phyloP scores from a whole-genome alignment of 2,329 filamentous ascomycete species.

The Pestalotiopsis sp. region DNA sequence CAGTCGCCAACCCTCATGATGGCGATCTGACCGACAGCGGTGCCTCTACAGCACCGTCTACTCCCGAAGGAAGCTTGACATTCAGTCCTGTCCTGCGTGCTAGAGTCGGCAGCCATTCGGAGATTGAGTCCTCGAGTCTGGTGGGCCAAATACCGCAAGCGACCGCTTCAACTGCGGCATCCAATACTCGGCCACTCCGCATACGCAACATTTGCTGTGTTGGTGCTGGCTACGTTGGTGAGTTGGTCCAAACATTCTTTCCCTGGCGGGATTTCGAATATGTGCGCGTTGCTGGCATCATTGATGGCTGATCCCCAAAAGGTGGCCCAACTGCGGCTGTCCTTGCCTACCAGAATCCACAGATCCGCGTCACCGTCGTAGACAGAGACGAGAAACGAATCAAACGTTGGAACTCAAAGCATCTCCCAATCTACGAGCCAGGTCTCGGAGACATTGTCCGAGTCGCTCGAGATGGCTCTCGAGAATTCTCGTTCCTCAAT shows the following conservation, averaged over 20 bases:
- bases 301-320: slow-evolving; percentile 26
- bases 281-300: background rate
- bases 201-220: slow-evolving; percentile 39
- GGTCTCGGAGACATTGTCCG: slow-evolving; percentile 69
- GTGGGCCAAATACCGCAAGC: slow-evolving; percentile 14
- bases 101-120: slow-evolving; percentile 17
- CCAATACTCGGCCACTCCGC: slow-evolving; percentile 12
- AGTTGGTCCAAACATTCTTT: slow-evolving; percentile 29
- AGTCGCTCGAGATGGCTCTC: slow-evolving; percentile 61
- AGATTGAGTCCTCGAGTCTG: slow-evolving; percentile 15
- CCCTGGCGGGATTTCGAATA: background rate
- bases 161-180: slow-evolving; percentile 17
- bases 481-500: slow-evolving; percentile 42
- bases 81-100: slow-evolving; percentile 43
- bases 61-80: slow-evolving; percentile 42
- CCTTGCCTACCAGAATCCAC: slow-evolving; percentile 72
- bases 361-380: slow-evolving; percentile 73
- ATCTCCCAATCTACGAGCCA: slow-evolving; percentile 77
- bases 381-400: slow-evolving; percentile 69
- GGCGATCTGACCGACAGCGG: slow-evolving; percentile 24
- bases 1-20: slow-evolving; percentile 31
- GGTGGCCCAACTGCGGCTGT: slow-evolving; percentile 77
- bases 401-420: slow-evolving; percentile 70
- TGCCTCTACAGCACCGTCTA: slow-evolving; percentile 46
- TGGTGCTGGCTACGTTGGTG: slow-evolving; percentile 48